Evolutionary conservation across 2,329 filamentous ascomycete species (phyloP), one percentile per base, ranked within the genome.

Genomic region (Fusarium citri): DNA sequence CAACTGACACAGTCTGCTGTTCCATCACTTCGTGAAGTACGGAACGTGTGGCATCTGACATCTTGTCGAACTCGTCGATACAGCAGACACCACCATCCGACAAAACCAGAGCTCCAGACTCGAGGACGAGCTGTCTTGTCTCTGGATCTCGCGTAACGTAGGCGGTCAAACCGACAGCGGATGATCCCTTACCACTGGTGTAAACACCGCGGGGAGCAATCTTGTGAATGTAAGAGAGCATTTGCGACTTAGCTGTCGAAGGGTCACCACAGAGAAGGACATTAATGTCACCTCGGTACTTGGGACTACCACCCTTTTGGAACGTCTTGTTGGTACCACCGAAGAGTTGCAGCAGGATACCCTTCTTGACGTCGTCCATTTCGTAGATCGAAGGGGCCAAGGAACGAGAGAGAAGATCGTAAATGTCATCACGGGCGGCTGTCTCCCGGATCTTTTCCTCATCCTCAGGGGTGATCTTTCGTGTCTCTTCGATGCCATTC

Each of bases 291-390:
- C 96, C 96, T 83, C 96, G 89, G 80, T 99, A 99, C 75, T 92
- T 94, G 9, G 96, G 96, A 76, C 93, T 97, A 61, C 94, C 96
- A 59, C 96, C 96, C 81, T 98, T 98, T 63, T 97, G 89, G 80
- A 99, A 99, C 1, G 93, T 93, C 83, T 99, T 99, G 85, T 99
- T 99, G 34, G 96, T 97, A 59, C 96, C 96, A 40, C 96, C 95
- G 78, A 99, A 99, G 42, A 99, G 88, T 77, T 99, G 96, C 6
- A 99, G 89, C 14, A 99, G 85, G 66, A 99, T 98, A 14, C 96
- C 96, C 82, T 99, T 99, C 86, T 99, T 99, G 49, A 98, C 94
- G 76, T 99, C 96, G 73, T 99, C 96, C 90, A 97, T 92, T 81
- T 99, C 96, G 82, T 97, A 98, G 76, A 99, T 92, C 64, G 94